These are phyloP conservation scores for Hygrocybe coccinea DNA, from an alignment of 768 basidiomycete species.

Conservation along the genomic window DNA sequence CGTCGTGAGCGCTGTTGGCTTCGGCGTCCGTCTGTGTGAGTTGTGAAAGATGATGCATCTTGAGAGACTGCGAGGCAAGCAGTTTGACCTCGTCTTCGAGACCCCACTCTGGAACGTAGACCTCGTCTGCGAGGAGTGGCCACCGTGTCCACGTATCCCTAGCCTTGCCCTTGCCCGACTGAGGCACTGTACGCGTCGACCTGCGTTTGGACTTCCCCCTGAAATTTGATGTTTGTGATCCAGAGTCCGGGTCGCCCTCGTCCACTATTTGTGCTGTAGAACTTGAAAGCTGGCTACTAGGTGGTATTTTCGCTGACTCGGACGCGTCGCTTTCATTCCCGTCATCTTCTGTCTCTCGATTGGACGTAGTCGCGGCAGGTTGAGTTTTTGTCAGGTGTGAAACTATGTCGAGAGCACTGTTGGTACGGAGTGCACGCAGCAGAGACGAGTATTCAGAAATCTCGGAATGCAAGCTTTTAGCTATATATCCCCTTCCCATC, in stretches of 20 bases:
- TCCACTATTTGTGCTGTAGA: neutral
- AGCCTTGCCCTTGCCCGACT: conserved; percentile 10
- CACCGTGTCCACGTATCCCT: conserved; percentile 67
- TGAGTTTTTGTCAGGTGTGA: conserved; percentile 39
- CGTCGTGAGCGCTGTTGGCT: conserved; percentile 21
- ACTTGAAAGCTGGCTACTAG: neutral
- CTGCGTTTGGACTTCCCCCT: neutral
- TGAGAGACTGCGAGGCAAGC: conserved; percentile 36
- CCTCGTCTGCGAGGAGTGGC: conserved; percentile 62
- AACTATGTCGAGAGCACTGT: conserved; percentile 53
- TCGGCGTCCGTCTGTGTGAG: conserved; percentile 8
- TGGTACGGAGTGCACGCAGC: conserved; percentile 58
- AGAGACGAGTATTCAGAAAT: conserved; percentile 64
- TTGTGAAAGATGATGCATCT: conserved; percentile 19
- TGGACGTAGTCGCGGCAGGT: neutral
- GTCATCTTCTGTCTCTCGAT: neutral
- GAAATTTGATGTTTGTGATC: neutral
- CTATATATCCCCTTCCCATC: conserved; percentile 37
- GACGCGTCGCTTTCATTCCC: neutral
- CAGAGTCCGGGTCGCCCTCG: too few species aligned
- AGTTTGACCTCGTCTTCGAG: conserved; percentile 63
- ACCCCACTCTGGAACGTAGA: conserved; percentile 63
- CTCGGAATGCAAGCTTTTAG: conserved; percentile 55
- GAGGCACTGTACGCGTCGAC: neutral
- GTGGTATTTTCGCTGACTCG: too few species aligned